Evolutionary conservation across 768 basidiomycete genomes (phyloP).

Genomic region (Lentinula raphanica): DNA sequence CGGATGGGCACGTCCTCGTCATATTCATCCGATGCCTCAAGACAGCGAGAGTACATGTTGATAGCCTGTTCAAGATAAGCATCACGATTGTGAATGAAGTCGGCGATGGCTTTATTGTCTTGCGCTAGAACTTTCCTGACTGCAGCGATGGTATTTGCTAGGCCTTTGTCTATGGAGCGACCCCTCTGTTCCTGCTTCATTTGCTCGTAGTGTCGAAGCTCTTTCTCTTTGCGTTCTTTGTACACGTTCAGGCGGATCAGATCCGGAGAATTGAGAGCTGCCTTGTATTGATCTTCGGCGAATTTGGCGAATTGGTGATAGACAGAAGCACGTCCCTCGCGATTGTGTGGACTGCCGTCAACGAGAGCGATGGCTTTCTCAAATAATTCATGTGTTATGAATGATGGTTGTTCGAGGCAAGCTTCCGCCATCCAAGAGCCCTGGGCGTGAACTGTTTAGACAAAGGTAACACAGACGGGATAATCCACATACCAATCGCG

Average conservation of each 20-base stretch:
- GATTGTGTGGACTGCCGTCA: conserved; percentile 15
- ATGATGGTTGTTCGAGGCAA: conserved; percentile 69
- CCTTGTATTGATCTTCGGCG: conserved; percentile 81
- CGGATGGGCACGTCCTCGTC: conserved; percentile 79
- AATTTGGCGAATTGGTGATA: conserved; percentile 84
- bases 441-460: conserved; percentile 32
- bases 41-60: conserved; percentile 78
- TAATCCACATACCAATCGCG: conserved; percentile 53
- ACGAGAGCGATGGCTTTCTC: conserved; percentile 44
- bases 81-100: conserved; percentile 40
- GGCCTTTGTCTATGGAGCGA: conserved; percentile 12
- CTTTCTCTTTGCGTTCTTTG: conserved; percentile 63
- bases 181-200: conserved; percentile 26
- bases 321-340: conserved; percentile 46
- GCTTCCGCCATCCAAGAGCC: conserved; percentile 91
- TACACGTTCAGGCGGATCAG: conserved; percentile 65
- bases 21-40: conserved; percentile 62
- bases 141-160: conserved; percentile 32
- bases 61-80: conserved; percentile 71
- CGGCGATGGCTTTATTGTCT: conserved; percentile 43
- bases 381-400: conserved; percentile 71
- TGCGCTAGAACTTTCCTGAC: conserved; percentile 47
- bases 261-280: conserved; percentile 65
- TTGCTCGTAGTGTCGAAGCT: conserved; percentile 48
- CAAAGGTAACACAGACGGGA: neutral